Conservation (phyloP, 2,329 filamentous ascomycete genomes). For the Talaromyces sp. region DNA sequence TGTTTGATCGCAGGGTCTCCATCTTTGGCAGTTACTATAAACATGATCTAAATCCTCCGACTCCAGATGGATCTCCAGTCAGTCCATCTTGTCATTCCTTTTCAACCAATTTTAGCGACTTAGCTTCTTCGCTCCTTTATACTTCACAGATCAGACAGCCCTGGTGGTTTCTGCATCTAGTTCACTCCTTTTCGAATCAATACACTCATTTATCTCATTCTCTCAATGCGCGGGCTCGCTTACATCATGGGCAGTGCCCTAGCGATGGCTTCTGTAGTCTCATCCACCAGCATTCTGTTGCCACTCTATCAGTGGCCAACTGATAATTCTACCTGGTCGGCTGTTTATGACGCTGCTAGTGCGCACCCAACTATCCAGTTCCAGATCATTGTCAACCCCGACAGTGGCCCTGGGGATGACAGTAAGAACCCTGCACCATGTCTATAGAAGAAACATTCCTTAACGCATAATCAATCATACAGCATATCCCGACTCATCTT, state of each 20-base stretch:
- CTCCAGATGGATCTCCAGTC: neutral
- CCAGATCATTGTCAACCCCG: constrained; percentile 35
- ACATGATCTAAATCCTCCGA: neutral
- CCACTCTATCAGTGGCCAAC: constrained; percentile 32
- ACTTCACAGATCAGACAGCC: constrained; percentile 8
- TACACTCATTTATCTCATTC: neutral
- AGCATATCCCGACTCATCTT: constrained; percentile 37
- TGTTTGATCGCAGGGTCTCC: neutral
- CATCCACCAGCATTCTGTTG: constrained; percentile 22
- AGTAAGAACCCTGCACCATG: constrained; percentile 1
- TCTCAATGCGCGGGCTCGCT: constrained; percentile 10
- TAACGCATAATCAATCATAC: neutral
- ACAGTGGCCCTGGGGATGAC: constrained; percentile 36
- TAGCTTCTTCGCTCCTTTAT: constrained; percentile 7
- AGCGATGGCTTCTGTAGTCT: constrained; percentile 12
- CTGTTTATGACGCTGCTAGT: constrained; percentile 25
- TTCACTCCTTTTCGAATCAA: constrained; percentile 7
- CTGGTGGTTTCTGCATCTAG: constrained; percentile 12
- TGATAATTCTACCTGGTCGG: constrained; percentile 22
- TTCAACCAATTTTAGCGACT: constrained; percentile 1
- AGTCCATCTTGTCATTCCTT: neutral
- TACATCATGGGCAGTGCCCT: constrained; percentile 13
- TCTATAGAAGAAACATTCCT: neutral
- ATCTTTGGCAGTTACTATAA: neutral
- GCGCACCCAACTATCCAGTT: constrained; percentile 29